These are phyloP conservation scores for Crithidia bombi DNA, from an alignment of 208 protist species.

Conservation along the genomic window DNA sequence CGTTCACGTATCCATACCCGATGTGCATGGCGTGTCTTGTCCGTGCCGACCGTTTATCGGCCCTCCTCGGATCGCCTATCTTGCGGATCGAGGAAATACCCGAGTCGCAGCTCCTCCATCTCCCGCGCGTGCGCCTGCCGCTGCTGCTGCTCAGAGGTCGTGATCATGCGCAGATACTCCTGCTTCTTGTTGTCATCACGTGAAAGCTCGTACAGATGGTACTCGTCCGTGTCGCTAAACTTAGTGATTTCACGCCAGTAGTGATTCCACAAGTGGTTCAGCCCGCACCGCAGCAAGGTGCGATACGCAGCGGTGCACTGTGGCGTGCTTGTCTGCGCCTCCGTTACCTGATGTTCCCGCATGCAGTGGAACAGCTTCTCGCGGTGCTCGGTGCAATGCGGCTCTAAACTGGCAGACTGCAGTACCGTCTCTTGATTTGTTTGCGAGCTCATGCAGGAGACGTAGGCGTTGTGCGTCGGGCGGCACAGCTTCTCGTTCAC, in stretches of 20 bases:
- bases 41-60: too few species aligned
- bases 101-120: slow-evolving; percentile 22
- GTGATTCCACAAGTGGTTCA: slow-evolving; percentile 85
- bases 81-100: slow-evolving; percentile 41
- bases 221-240: slow-evolving; percentile 79
- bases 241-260: slow-evolving; percentile 82
- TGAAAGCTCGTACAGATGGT: slow-evolving; percentile 77
- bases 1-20: background rate
- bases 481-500: slow-evolving; percentile 74
- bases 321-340: slow-evolving; percentile 56
- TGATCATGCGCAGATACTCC: slow-evolving; percentile 66
- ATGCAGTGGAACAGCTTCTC: slow-evolving; percentile 62
- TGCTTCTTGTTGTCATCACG: slow-evolving; percentile 81
- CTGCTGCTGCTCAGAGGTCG: slow-evolving; percentile 36
- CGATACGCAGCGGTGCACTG: slow-evolving; percentile 67
- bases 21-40: background rate
- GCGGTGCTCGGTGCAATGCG: slow-evolving; percentile 48
- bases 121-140: slow-evolving; percentile 23
- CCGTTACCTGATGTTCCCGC: slow-evolving; percentile 46
- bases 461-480: slow-evolving; percentile 60
- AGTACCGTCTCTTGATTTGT: slow-evolving; percentile 71
- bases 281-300: slow-evolving; percentile 73
- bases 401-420: slow-evolving; percentile 60
- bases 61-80: background rate
- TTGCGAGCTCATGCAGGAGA: slow-evolving; percentile 63